These are phyloP conservation scores for Murraya paniculata DNA, from an alignment of 345 rosid species.

Conservation along the genomic window DNA sequence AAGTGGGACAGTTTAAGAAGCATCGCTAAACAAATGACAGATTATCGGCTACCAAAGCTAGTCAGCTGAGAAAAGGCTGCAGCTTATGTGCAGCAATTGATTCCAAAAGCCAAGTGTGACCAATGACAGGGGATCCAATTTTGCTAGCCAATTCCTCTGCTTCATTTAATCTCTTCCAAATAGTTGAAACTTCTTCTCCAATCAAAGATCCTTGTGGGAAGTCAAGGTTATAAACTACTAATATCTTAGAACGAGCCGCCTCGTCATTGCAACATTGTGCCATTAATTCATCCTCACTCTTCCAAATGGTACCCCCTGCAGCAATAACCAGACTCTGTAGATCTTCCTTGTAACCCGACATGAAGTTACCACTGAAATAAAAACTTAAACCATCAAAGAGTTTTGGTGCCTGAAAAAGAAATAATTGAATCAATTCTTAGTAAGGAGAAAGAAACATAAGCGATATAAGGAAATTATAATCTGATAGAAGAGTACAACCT, in stretches of 20 bases:
- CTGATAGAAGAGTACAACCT: not conserved
- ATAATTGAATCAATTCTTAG: not conserved
- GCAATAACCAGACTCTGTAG: constrained; percentile 55
- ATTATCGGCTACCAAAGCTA: not conserved
- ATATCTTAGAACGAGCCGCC: constrained; percentile 14
- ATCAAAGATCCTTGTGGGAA: constrained; percentile 51
- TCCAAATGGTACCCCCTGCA: constrained; percentile 60
- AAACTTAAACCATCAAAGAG: constrained; percentile 64
- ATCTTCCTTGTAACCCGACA: constrained; percentile 57
- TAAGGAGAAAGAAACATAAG: not conserved
- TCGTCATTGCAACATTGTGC: constrained; percentile 15
- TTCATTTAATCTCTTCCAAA: constrained; percentile 69
- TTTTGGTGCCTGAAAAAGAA: constrained; percentile 54
- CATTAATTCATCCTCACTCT: constrained; percentile 40
- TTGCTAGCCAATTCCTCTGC: constrained; percentile 60
- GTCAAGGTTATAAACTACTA: constrained; percentile 71
- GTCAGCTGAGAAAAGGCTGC: constrained; percentile 38
- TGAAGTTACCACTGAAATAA: constrained; percentile 60
- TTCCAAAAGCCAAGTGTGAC: constrained; percentile 78
- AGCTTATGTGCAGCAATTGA: constrained; percentile 69
- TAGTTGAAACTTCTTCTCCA: constrained; percentile 65
- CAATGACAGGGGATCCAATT: constrained; percentile 45
- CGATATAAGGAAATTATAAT: not conserved
- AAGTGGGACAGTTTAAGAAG: not conserved
- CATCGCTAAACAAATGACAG: not conserved